A percentile compares a stretch with the other conserved stretches of the same genome.
Evolutionary conservation across 2,329 filamentous ascomycete genomes (phyloP).

Genomic region (Cryphonectria nitschkei): DNA sequence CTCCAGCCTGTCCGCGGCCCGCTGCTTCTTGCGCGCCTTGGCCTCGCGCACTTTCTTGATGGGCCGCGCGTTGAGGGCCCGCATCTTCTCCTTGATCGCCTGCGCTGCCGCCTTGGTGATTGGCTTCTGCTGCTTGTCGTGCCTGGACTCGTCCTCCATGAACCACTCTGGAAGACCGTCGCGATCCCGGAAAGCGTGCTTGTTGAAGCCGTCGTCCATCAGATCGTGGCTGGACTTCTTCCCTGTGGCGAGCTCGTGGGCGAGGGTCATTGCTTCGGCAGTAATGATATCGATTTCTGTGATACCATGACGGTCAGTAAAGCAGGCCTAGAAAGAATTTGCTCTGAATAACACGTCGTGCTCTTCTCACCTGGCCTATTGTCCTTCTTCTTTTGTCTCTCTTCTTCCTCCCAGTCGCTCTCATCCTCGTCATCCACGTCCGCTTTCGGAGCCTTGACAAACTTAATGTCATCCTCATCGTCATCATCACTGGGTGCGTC

Average conservation of each 20-base stretch:
- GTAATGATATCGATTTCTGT: conserved; percentile 96
- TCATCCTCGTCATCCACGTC: conserved; percentile 44
- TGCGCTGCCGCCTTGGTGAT: conserved; percentile 86
- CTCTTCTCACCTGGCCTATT: conserved; percentile 60
- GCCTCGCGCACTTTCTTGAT: conserved; percentile 99
- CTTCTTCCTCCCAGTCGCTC: conserved; percentile 64
- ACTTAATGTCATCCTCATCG: conserved; percentile 59
- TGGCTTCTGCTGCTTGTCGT: conserved; percentile 85
- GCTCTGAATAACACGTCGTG: background rate
- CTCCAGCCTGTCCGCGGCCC: conserved; percentile 86
- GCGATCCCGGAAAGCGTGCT: conserved; percentile 84
- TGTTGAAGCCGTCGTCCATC: conserved; percentile 92
- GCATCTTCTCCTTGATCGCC: conserved; percentile 92
- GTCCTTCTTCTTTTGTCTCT: conserved; percentile 64
- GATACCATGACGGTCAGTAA: conserved; percentile 9
- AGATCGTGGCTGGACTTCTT: conserved; percentile 79
- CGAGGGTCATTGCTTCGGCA: conserved; percentile 98
- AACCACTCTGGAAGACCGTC: conserved; percentile 98
- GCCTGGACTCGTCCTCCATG: conserved; percentile 84
- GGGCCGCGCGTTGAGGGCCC: conserved; percentile 89
- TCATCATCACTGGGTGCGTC: conserved; percentile 36
- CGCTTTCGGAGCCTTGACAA: conserved; percentile 55
- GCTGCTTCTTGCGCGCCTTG: conserved; percentile 95
- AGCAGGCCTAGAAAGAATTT: background rate
- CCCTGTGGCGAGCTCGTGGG: conserved; percentile 87